Base-by-base conservation (phyloP, 345 rosid species). In the Brassica rapa region DNA sequence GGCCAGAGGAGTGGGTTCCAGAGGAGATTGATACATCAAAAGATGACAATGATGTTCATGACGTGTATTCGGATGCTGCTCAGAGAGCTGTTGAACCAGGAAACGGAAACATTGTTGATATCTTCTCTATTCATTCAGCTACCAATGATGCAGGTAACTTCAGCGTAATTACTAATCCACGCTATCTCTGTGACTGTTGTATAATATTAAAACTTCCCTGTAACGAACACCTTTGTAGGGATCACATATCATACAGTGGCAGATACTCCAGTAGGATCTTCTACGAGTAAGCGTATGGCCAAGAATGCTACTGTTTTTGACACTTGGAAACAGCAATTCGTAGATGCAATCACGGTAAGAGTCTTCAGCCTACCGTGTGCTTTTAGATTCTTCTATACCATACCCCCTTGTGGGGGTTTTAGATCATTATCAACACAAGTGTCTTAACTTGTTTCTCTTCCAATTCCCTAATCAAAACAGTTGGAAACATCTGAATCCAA, bases 1-100 rank as follows among this genome's bases (percentile, higher is more conserved):
- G 98, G 86, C 98, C 97, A 63, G 89, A 88, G 82, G 98, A 90
- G 32, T 94, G 97, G 98, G 97, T 90, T 74, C 98, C 98, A 33
- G 91, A 84, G 78, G 97, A 92, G 84, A 64, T 59, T 68, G 71
- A 77, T 79, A 64, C 85, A 81, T 68, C 57, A 14, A 77, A 75
- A 65, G 69, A 78, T 49, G 74, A 73, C 43, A 68, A 71, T 74
- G 81, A 66, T 86, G 78, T 49, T 35, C 73, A 70, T 81, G 87
- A 83, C 55, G 84, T 72, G 9, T 82, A 82, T 68, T 75, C 87
- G 55, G 89, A 82, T 77, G 85, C 84, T 25, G 46, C 37, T 84
- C 83, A 75, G 71, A 77, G 66, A 66, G 81, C 57, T 76, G 80
- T 55, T 37, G 97, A 85, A 81, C 71, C 79, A 35, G 85, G 79